Conservation (phyloP, 805 yeast genomes). For the Zygoascus tannicola region DNA sequence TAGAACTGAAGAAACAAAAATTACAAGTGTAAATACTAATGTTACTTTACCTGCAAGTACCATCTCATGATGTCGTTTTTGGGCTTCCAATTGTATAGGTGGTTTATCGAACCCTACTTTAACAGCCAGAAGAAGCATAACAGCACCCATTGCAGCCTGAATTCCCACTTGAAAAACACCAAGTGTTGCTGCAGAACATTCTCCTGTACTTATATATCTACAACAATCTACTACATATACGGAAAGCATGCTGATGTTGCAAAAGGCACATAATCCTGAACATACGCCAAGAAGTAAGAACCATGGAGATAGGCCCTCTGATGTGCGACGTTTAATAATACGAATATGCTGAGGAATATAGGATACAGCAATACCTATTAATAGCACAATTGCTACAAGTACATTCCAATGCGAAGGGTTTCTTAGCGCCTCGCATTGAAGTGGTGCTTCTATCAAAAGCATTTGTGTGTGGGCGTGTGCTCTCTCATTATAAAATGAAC, state of each 20-base stretch:
- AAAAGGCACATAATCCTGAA: conserved; percentile 57
- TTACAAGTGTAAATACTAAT: conserved; percentile 26
- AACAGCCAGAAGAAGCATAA: conserved; percentile 33
- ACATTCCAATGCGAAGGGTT: conserved; percentile 45
- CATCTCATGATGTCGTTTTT: conserved; percentile 15
- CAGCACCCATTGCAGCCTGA: conserved; percentile 51
- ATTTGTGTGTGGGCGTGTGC: too few species aligned
- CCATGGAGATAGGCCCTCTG: conserved; percentile 71
- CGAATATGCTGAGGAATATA: conserved; percentile 69
- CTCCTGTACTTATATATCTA: conserved; percentile 31
- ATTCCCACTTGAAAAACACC: conserved; percentile 58
- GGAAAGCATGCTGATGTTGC: conserved; percentile 57
- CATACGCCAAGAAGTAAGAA: conserved; percentile 62
- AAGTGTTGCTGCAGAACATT: conserved; percentile 57
- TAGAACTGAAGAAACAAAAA: conserved; percentile 13
- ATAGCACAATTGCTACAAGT: conserved; percentile 41
- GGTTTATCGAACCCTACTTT: conserved; percentile 12
- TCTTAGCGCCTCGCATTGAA: conserved; percentile 7
- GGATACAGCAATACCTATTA: conserved; percentile 58
- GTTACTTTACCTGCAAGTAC: conserved; percentile 13
- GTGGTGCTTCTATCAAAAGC: not conserved
- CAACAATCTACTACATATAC: conserved; percentile 59
- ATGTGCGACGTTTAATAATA: conserved; percentile 46
- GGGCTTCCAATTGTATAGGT: conserved; percentile 8
- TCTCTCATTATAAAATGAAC: too few species aligned